Evolutionary conservation across 2,329 filamentous ascomycete species (phyloP).

Genomic region (Phyllosticta paracitricarpa): DNA sequence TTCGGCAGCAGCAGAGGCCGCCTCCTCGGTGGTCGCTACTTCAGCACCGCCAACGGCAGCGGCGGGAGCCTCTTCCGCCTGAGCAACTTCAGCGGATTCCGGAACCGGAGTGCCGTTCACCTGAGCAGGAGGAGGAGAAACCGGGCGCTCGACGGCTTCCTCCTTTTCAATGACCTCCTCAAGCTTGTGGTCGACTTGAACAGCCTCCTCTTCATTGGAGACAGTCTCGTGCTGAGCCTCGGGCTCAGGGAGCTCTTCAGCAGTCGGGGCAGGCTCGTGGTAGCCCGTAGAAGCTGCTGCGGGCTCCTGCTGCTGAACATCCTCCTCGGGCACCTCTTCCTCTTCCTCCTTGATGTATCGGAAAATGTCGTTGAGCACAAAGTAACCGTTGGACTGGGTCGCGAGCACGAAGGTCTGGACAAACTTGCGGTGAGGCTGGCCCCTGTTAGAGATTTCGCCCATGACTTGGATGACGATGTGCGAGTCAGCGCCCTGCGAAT

Average conservation of each 20-base stretch:
- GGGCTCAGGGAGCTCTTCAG: conserved; percentile 19
- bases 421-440: conserved; percentile 85
- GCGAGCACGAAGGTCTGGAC: conserved; percentile 96
- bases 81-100: conserved; percentile 24
- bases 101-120: conserved; percentile 28
- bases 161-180: conserved; percentile 46
- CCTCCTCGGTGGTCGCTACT: conserved; percentile 26
- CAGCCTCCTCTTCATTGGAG: conserved; percentile 35
- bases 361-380: conserved; percentile 96
- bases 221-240: conserved; percentile 27
- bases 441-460: conserved; percentile 93
- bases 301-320: conserved; percentile 21
- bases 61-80: conserved; percentile 30
- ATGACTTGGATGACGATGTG: conserved; percentile 98
- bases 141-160: conserved; percentile 14
- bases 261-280: conserved; percentile 32
- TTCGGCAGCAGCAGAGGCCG: conserved; percentile 18
- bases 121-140: conserved; percentile 19
- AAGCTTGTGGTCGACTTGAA: conserved; percentile 61
- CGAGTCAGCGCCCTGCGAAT: conserved; percentile 83
- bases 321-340: conserved; percentile 51
- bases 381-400: conserved; percentile 93
- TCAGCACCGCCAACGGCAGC: conserved; percentile 17
- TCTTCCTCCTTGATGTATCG: conserved; percentile 79
- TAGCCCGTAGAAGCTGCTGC: conserved; percentile 26